These are phyloP conservation scores for Collybia sordida DNA, from an alignment of 768 basidiomycete species.

Conservation along the genomic window DNA sequence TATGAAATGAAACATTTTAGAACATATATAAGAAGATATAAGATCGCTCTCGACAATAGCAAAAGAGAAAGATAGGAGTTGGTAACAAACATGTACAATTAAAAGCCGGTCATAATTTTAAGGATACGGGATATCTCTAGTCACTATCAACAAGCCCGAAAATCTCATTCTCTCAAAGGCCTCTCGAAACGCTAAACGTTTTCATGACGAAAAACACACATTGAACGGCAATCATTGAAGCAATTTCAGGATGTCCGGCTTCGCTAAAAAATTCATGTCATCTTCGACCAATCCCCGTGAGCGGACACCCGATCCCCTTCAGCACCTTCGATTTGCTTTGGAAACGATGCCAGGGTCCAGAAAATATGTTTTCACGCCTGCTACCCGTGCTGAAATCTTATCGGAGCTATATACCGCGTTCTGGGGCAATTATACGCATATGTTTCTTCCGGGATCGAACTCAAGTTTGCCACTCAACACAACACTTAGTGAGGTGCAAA, in stretches of 20 bases:
- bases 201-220: too few species aligned
- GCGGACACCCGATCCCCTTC: constrained; percentile 59
- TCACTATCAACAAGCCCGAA: too few species aligned
- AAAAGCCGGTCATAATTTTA: too few species aligned
- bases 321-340: constrained; percentile 71
- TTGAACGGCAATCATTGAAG: neutral
- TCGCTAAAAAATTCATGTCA: constrained; percentile 50
- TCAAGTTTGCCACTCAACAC: constrained; percentile 60
- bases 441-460: constrained; percentile 70
- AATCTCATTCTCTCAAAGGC: too few species aligned
- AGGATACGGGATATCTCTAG: too few species aligned
- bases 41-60: too few species aligned
- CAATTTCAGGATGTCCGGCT: constrained; percentile 18
- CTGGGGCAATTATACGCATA: constrained; percentile 72
- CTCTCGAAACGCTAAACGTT: too few species aligned
- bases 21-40: too few species aligned
- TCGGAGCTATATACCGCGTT: constrained; percentile 79
- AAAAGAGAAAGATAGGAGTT: too few species aligned
- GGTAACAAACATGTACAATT: too few species aligned
- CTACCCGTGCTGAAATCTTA: constrained; percentile 79
- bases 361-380: constrained; percentile 74
- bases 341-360: constrained; percentile 81
- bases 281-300: constrained; percentile 56
- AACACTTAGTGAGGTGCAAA: constrained; percentile 72
- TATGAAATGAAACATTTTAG: too few species aligned